Percentiles rank a stretch among this genome's conserved stretches.
These are phyloP conservation scores for Brettanomyces nanus DNA, from an alignment of 805 yeast genomes.

Conservation along the genomic window DNA sequence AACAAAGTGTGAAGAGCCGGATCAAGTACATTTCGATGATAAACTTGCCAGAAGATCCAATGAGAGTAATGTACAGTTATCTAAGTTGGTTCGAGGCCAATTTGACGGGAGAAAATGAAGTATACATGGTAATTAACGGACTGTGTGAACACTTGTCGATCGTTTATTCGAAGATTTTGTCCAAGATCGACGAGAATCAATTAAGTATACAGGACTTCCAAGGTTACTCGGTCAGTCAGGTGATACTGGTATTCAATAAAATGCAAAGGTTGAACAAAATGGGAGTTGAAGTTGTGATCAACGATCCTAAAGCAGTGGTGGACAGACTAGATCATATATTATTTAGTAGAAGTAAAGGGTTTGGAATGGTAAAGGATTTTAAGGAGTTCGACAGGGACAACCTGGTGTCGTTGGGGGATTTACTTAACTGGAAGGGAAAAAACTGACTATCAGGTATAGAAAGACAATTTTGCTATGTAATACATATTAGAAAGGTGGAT, in stretches of 20 bases:
- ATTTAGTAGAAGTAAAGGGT: conserved; percentile 5
- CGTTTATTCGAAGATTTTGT: conserved; percentile 15
- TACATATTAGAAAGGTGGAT: not conserved
- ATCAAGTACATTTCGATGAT: not conserved
- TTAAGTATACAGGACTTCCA: conserved; percentile 5
- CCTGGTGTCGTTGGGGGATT: conserved; percentile 11
- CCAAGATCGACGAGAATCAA: conserved; percentile 4
- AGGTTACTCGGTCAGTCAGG: conserved; percentile 10
- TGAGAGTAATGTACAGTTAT: conserved; percentile 1
- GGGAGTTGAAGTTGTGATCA: conserved; percentile 9
- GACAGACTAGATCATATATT: conserved; percentile 12
- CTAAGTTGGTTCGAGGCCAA: not conserved
- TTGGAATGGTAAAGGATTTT: conserved; percentile 10
- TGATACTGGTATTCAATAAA: conserved; percentile 11
- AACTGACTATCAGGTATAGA: no score
- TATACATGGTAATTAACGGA: conserved; percentile 12
- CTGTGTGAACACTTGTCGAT: conserved; percentile 17
- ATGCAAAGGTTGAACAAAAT: conserved; percentile 7
- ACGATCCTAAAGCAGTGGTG: conserved; percentile 15
- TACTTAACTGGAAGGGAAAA: no score
- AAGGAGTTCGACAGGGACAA: conserved; percentile 7
- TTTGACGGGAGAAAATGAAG: not conserved
- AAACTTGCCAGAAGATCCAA: not conserved
- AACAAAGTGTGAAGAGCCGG: not conserved
- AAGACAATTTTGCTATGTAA: no score